Evolutionary conservation across 805 yeast genomes (phyloP).

Genomic region (Metahyphopichia silvanorum): DNA sequence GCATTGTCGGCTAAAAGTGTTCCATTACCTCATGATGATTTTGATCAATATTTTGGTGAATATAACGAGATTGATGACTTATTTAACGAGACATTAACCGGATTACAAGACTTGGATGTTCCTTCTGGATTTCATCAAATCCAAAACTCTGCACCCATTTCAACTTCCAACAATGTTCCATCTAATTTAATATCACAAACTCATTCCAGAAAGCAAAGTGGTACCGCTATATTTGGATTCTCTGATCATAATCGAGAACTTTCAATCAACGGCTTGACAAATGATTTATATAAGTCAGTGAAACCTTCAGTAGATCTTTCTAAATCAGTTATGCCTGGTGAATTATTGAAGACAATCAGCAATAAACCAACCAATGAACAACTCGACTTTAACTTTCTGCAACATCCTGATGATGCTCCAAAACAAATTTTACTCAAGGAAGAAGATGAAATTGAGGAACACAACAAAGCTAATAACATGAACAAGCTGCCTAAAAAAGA

Average conservation of each 20-base stretch:
- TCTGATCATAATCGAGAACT: constrained; percentile 60
- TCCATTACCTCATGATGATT: constrained; percentile 54
- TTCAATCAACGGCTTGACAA: constrained; percentile 51
- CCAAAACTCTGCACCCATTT: constrained; percentile 6
- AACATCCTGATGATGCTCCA: constrained; percentile 10
- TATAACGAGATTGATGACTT: constrained; percentile 53
- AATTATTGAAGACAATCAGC: constrained; percentile 15
- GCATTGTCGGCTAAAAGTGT: constrained; percentile 24
- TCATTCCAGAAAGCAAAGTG: constrained; percentile 66
- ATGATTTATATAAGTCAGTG: constrained; percentile 17
- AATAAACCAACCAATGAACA: constrained; percentile 3
- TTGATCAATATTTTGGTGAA: constrained; percentile 41
- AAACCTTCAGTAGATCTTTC: constrained; percentile 19
- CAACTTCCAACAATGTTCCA: constrained; percentile 7
- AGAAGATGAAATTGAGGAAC: constrained; percentile 23
- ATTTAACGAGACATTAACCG: constrained; percentile 53
- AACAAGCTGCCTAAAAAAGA: constrained; percentile 4
- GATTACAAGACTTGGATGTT: constrained; percentile 62
- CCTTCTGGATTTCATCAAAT: constrained; percentile 40
- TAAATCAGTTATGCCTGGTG: constrained; percentile 34
- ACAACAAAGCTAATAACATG: constrained; percentile 5
- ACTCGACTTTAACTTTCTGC: constrained; percentile 12
- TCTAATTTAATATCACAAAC: constrained; percentile 30
- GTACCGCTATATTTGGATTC: constrained; percentile 79
- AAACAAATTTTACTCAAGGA: constrained; percentile 24